These are phyloP conservation scores for Stemphylium vesicarium DNA, from an alignment of 2,329 filamentous ascomycete species.

Conservation along the genomic window DNA sequence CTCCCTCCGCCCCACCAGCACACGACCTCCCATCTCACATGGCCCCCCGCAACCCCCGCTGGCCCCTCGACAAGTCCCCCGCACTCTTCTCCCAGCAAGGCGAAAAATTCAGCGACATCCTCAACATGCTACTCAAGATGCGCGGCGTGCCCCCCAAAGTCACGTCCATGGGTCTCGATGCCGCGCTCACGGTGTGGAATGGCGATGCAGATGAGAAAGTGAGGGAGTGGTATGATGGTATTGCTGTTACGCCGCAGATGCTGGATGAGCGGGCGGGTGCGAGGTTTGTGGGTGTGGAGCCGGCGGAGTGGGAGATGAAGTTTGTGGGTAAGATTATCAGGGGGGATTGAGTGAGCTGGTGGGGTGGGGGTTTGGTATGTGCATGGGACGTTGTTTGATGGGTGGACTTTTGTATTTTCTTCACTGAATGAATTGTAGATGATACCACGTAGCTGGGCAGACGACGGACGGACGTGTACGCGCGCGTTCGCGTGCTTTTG, in stretches of 20 bases:
- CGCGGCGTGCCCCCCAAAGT: slow-evolving; percentile 56
- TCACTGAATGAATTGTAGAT: neutral
- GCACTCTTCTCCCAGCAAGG: slow-evolving; percentile 61
- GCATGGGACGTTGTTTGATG: neutral
- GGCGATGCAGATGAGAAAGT: slow-evolving; percentile 42
- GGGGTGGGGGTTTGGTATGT: too few relatives aligned
- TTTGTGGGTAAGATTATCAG: slow-evolving; percentile 46
- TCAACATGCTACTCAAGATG: slow-evolving; percentile 65
- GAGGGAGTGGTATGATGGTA: slow-evolving; percentile 46
- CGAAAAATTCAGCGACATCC: slow-evolving; percentile 63
- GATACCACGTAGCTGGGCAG: neutral
- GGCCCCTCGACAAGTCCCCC: slow-evolving; percentile 62
- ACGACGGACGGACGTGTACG: neutral
- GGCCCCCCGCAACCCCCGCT: slow-evolving; percentile 42
- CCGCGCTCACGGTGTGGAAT: slow-evolving; percentile 44
- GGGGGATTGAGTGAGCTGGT: slow-evolving; percentile 19
- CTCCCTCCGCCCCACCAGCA: neutral
- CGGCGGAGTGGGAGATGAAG: slow-evolving; percentile 48
- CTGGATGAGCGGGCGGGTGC: slow-evolving; percentile 40
- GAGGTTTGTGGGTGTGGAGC: slow-evolving; percentile 38
- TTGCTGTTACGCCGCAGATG: slow-evolving; percentile 34
- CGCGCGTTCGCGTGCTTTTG: neutral
- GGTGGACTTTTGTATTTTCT: neutral
- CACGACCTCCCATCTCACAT: slow-evolving; percentile 9
- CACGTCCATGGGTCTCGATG: slow-evolving; percentile 36